Base-by-base conservation (phyloP, 176 grass and related monocot genomes). In the Poa pratensis region DNA sequence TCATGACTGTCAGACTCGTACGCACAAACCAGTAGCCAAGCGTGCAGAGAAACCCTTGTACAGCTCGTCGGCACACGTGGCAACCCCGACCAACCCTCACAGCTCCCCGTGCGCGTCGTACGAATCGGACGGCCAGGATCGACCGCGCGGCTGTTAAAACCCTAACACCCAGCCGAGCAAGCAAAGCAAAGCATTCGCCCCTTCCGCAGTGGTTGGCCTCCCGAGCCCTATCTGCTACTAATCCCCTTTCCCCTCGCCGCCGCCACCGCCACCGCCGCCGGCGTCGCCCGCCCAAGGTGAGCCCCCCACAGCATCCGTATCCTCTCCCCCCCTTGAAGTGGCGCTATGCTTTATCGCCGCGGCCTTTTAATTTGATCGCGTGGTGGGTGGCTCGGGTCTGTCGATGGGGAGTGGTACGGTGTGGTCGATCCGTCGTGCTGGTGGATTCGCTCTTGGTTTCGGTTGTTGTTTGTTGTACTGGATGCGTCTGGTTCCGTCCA, bases 151-250 rank as follows among this genome's bases (percentile, higher is more conserved):
- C 1, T 42, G 19, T 69, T 69, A 69, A 69, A 69, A 69, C 67
- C 67, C 67, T 69, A 69, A 69, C 67, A 40, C 34, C 18, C 1
- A 69, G 32, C 63, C 15, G 1, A 27, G 64, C 63, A 17, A 69
- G 66, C 13, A 9, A 68, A 68, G 16, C 65, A 69, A 69, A 32
- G 35, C 35, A 37, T 37, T 45, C 54, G 27, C 62, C 27, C 62
- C 62, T 32, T 34, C 15, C 64, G 30, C 64, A 69, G 67, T 69
- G 67, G 67, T 69, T 69, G 67, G 35, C 35, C 32, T 69, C 35
- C 35, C 9, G 9, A 69, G 35, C 67, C 67, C 67, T 69, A 68
- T 68, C 65, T 68, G 0, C 66, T 40, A 42, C 67, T 13, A 69
- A 69, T 69, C 67, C 67, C 67, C 67, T 40, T 69, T 69, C 67